Percentiles rank a stretch among this genome's conserved stretches.
Evolutionary conservation across 2,329 filamentous ascomycete species (phyloP).

Genomic region (Colletotrichum tofieldiae): DNA sequence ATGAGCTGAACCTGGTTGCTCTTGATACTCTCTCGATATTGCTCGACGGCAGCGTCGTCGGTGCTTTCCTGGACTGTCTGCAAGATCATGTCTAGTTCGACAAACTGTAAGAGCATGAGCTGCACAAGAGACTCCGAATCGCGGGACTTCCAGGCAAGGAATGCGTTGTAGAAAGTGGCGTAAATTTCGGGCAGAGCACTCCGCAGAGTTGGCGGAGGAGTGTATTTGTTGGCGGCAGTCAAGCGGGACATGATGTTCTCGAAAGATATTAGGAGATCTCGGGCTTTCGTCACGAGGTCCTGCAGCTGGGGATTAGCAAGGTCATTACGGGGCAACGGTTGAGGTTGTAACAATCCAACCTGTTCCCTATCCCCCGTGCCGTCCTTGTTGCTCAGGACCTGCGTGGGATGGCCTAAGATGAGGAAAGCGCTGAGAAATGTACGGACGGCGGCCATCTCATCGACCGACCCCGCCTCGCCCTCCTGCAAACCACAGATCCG

Average conservation of each 20-base stretch:
- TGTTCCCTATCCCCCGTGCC: constrained; percentile 71
- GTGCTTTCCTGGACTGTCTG: constrained; percentile 86
- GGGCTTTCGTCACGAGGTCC: constrained; percentile 83
- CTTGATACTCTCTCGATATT: constrained; percentile 86
- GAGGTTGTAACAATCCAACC: constrained; percentile 60
- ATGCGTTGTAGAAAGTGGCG: constrained; percentile 82
- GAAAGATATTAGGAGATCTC: constrained; percentile 84
- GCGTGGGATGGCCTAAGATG: constrained; percentile 83
- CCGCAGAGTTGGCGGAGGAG: constrained; percentile 73
- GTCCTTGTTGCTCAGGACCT: constrained; percentile 83
- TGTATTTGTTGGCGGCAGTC: constrained; percentile 77
- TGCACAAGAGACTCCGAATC: constrained; percentile 85
- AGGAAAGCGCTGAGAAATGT: constrained; percentile 87
- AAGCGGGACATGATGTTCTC: constrained; percentile 80
- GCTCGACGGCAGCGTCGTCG: constrained; percentile 79
- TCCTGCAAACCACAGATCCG: constrained; percentile 80
- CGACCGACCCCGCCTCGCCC: constrained; percentile 73
- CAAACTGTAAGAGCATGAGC: constrained; percentile 89
- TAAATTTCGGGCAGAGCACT: constrained; percentile 79
- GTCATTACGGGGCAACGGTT: constrained; percentile 65
- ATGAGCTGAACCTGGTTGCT: constrained; percentile 86
- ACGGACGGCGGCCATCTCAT: constrained; percentile 79
- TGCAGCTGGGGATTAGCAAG: constrained; percentile 75
- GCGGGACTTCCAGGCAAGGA: constrained; percentile 87
- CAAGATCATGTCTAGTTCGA: constrained; percentile 87